Base-by-base conservation (phyloP, 257 asterid species). In the Nicotiana noctiflora region DNA sequence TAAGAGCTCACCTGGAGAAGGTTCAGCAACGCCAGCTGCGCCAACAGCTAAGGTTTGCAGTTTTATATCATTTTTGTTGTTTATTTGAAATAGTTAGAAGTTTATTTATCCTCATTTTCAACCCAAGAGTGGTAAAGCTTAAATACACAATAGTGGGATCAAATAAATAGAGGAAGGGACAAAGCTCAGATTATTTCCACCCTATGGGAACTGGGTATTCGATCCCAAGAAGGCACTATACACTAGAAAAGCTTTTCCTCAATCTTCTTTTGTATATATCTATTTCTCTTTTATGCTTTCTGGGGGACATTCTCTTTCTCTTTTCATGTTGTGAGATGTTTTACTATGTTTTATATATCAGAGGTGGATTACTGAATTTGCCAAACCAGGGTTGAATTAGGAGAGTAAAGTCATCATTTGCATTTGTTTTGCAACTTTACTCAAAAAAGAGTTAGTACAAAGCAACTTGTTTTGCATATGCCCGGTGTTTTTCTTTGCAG, bases 1-100 rank as follows among this genome's bases (percentile, higher is more conserved):
- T 81, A 90, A 91, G 90, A 88, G 77, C 67, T 37, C 95, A 14
- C 19, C 90, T 17, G 89, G 91, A 72, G 97, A 85, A 77, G 94
- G 94, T 57, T 92, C 97, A 57, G 86, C 92, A 44, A 61, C 86
- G 15, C 85, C 95, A 37, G 59, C 84, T 86, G 89, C 89, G 21
- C 88, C 95, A 72, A 65, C 87, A 79, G 79, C 83, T 60, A 89
- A 86, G 94, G 97, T 92, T 72, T 34, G 34, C 63, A 19, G 59
- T 37, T 31, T 63, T 51, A 13, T 79, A 19, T 40, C 37, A 4
- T 51, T 65, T 51, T 31, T 13, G 1, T 25, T 63, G 52, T 64
- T 79, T 55, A 63, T 23, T n/a, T n/a, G 57, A 64, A 53, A n/a
- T 63, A 44, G 57, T 59, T 56, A 37, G 72, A 37, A 44, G 40